Conservation (phyloP, 2,329 filamentous ascomycete species). For the Elsinoe fawcettii region DNA sequence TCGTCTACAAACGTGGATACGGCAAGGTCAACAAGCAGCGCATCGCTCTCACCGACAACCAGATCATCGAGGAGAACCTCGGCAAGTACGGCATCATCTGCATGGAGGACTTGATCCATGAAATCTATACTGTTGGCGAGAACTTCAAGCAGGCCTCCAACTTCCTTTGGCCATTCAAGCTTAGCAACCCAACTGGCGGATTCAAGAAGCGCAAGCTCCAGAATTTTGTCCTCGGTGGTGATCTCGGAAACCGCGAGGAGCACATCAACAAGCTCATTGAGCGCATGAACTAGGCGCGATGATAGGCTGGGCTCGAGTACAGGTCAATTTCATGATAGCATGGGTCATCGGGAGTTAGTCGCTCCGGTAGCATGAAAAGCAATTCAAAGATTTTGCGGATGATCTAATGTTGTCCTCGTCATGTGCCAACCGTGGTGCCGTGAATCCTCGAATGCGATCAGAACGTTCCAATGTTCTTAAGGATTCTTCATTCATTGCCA, state of each 20-base stretch:
- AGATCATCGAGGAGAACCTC: slow-evolving; percentile 92
- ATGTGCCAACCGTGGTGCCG: neutral
- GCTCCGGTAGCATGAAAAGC: slow-evolving; percentile 11
- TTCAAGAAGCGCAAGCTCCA: slow-evolving; percentile 98
- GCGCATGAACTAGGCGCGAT: slow-evolving; percentile 80
- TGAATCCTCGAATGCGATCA: no score
- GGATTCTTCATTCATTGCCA: no score
- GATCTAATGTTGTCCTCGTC: neutral
- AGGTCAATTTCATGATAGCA: slow-evolving; percentile 5
- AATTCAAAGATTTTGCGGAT: slow-evolving; percentile 8
- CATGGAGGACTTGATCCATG: slow-evolving; percentile 98
- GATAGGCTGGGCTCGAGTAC: neutral
- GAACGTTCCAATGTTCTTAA: no score
- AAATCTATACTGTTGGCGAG: slow-evolving; percentile 96
- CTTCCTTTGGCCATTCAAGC: slow-evolving; percentile 99
- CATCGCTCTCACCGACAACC: slow-evolving; percentile 91
- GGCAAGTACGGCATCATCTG: slow-evolving; percentile 99
- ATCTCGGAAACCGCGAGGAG: slow-evolving; percentile 97
- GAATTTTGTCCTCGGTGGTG: slow-evolving; percentile 98
- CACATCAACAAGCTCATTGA: slow-evolving; percentile 93
- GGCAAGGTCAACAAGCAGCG: slow-evolving; percentile 95
- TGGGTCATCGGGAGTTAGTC: slow-evolving; percentile 11
- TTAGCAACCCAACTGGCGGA: slow-evolving; percentile 93
- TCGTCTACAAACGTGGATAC: slow-evolving; percentile 99
- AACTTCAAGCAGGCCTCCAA: slow-evolving; percentile 98